Evolutionary conservation across 805 yeast species (phyloP).

Genomic region (Ogataea neopini): DNA sequence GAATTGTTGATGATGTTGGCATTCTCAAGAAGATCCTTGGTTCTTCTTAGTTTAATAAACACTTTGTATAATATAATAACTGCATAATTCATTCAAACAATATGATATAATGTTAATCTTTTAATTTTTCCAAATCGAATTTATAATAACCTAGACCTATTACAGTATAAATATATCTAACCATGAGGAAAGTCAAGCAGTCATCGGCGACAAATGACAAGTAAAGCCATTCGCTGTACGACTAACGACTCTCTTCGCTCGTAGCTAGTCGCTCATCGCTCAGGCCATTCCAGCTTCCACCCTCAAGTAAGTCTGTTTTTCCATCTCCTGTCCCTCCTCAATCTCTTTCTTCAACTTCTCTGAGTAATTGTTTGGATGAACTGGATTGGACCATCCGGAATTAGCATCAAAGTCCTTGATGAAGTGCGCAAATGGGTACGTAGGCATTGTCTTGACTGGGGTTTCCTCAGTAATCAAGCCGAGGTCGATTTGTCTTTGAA

Average conservation of each 20-base stretch:
- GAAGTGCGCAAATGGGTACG: slow-evolving; percentile 67
- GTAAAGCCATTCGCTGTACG: too few relatives aligned
- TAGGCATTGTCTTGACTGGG: slow-evolving; percentile 56
- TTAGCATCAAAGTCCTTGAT: slow-evolving; percentile 38
- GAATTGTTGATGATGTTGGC: slow-evolving; percentile 30
- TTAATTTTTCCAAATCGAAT: neutral
- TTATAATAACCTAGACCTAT: neutral
- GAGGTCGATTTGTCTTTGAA: slow-evolving; percentile 56
- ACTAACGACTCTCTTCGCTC: too few relatives aligned
- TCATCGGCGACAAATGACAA: too few relatives aligned
- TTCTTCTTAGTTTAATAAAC: neutral
- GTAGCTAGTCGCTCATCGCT: too few relatives aligned
- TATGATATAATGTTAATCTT: neutral
- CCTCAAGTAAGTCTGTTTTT: slow-evolving; percentile 23
- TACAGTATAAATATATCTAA: too few relatives aligned
- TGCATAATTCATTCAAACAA: neutral
- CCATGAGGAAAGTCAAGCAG: too few relatives aligned
- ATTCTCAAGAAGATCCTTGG: slow-evolving; percentile 28
- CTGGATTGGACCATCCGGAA: slow-evolving; percentile 45
- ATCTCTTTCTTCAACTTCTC: slow-evolving; percentile 29
- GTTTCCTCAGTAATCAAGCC: slow-evolving; percentile 57
- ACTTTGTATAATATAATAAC: neutral
- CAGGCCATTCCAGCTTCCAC: slow-evolving; percentile 15
- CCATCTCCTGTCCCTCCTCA: slow-evolving; percentile 24
- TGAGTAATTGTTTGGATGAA: slow-evolving; percentile 25